Evolutionary conservation across 2,329 filamentous ascomycete genomes (phyloP).

Genomic region (Cladosporium sp.): DNA sequence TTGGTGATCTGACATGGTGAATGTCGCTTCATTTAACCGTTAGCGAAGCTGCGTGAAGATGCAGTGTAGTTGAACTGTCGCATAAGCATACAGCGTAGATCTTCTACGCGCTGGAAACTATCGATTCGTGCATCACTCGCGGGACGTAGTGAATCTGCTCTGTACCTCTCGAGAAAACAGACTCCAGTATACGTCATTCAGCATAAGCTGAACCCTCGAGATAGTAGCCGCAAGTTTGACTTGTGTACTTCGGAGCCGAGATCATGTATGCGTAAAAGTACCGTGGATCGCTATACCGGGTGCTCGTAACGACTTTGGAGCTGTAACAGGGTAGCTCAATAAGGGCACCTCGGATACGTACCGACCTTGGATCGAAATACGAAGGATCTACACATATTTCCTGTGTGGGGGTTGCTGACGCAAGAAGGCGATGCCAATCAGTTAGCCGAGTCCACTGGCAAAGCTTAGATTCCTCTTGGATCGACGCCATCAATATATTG

Average conservation of each 20-base stretch:
- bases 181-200: neutral
- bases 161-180: neutral
- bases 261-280: neutral
- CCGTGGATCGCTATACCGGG: neutral
- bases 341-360: neutral
- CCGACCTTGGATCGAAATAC: neutral
- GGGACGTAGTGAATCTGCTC: neutral
- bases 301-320: neutral
- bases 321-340: neutral
- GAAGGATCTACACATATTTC: neutral
- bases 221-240: neutral
- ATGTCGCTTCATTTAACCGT: neutral
- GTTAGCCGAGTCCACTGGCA: slow-evolving; percentile 8
- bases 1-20: neutral
- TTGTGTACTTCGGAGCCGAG: neutral
- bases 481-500: slow-evolving; percentile 2
- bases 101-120: neutral
- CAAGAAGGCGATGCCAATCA: slow-evolving; percentile 3
- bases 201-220: neutral
- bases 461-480: slow-evolving; percentile 4
- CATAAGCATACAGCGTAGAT: neutral
- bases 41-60: neutral
- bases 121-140: neutral
- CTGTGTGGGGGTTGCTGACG: neutral
- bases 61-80: neutral